Percentiles rank a stretch among this genome's conserved stretches.
Conservation (phyloP, 2,329 filamentous ascomycete species). For the Claviceps monticola region DNA sequence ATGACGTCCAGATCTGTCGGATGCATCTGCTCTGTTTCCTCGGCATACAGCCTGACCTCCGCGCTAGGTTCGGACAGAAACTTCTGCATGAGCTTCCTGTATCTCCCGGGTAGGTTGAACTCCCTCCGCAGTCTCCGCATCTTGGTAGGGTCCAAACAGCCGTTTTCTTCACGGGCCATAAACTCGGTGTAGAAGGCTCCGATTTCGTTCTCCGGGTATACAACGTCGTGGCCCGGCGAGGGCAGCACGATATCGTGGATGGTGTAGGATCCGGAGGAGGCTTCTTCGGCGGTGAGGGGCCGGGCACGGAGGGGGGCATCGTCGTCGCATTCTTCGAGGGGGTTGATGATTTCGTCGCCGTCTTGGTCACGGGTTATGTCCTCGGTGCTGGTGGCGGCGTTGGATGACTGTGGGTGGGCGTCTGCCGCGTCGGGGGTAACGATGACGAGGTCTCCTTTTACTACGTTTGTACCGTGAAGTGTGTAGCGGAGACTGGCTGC, state of each 20-base stretch:
- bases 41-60: slow-evolving; percentile 55
- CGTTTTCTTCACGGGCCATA: slow-evolving; percentile 70
- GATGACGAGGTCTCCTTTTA: slow-evolving; percentile 76
- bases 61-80: slow-evolving; percentile 52
- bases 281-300: slow-evolving; percentile 63
- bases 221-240: slow-evolving; percentile 78
- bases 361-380: slow-evolving; percentile 49
- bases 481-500: slow-evolving; percentile 71
- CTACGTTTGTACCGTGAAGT: slow-evolving; percentile 54
- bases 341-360: slow-evolving; percentile 28
- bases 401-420: slow-evolving; percentile 11
- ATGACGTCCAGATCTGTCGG: slow-evolving; percentile 71
- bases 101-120: slow-evolving; percentile 75
- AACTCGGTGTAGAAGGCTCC: slow-evolving; percentile 75
- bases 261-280: slow-evolving; percentile 56
- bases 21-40: slow-evolving; percentile 71
- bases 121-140: slow-evolving; percentile 84
- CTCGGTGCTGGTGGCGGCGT: slow-evolving; percentile 6
- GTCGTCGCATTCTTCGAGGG: slow-evolving; percentile 26
- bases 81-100: slow-evolving; percentile 68
- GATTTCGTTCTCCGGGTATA: slow-evolving; percentile 74
- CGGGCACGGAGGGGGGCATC: slow-evolving; percentile 45
- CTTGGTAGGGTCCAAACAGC: slow-evolving; percentile 63
- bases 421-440: slow-evolving; percentile 27
- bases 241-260: slow-evolving; percentile 87